These are phyloP conservation scores for Flaveria sonorensis DNA, from an alignment of 129 eudicot species.

Conservation along the genomic window DNA sequence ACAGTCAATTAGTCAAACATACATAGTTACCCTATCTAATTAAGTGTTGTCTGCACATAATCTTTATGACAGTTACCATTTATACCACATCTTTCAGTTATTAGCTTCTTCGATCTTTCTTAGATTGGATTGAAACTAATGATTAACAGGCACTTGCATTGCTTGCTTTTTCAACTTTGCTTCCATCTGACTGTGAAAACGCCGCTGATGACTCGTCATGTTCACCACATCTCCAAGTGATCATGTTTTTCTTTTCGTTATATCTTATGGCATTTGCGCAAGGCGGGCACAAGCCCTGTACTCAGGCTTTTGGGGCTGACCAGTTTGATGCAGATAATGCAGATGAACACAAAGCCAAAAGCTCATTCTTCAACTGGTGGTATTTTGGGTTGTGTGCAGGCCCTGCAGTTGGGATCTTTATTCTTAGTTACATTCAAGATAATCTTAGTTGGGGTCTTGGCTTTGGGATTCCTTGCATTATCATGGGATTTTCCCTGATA, in stretches of 20 bases:
- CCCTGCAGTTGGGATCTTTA: conserved; percentile 35
- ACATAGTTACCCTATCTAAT: no score
- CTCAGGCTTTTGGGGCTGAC: conserved; percentile 78
- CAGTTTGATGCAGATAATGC: conserved; percentile 63
- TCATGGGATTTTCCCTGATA: conserved; percentile 47
- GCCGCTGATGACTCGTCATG: conserved; percentile 18
- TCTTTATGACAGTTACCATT: no score
- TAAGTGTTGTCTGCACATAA: no score
- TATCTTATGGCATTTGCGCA: conserved; percentile 69
- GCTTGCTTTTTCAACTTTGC: conserved; percentile 65
- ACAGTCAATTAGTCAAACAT: no score
- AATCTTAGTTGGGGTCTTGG: conserved; percentile 72
- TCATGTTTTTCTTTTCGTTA: conserved; percentile 49
- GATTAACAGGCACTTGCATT: conserved; percentile 60
- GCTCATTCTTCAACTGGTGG: conserved; percentile 88
- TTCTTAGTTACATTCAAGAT: conserved; percentile 64
- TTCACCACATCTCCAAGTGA: conserved; percentile 39
- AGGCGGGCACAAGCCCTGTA: conserved; percentile 67
- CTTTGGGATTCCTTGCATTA: conserved; percentile 69
- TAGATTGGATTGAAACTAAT: neutral
- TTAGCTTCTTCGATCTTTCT: neutral
- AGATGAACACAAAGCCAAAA: conserved; percentile 52
- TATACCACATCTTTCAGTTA: no score
- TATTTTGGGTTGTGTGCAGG: conserved; percentile 54
- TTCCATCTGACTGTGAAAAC: conserved; percentile 37